These are phyloP conservation scores for Xylaria telfairii DNA, from an alignment of 495 filamentous ascomycete genomes.

Conservation along the genomic window DNA sequence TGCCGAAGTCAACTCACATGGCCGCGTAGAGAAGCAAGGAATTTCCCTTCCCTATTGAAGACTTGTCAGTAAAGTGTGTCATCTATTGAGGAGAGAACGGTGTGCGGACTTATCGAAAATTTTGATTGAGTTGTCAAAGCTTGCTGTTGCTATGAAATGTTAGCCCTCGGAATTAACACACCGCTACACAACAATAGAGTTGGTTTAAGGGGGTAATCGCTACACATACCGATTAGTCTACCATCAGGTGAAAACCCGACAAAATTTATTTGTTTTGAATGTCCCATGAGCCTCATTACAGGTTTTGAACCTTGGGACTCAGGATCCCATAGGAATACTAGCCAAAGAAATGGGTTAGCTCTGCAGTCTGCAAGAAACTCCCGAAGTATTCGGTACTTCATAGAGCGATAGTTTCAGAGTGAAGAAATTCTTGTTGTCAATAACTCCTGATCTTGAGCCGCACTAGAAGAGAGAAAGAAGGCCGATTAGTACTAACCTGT, in stretches of 20 bases:
- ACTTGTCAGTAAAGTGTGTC: constrained; percentile 23
- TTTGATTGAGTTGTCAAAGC: constrained; percentile 93
- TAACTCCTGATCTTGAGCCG: background rate
- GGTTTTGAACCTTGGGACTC: constrained; percentile 75
- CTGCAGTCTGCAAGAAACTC: background rate
- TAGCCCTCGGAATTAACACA: background rate
- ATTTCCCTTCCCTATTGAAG: constrained; percentile 65
- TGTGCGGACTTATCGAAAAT: constrained; percentile 74
- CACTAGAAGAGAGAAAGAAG: background rate
- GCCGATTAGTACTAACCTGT: constrained; percentile 49
- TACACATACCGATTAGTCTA: constrained; percentile 61
- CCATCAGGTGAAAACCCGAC: constrained; percentile 93
- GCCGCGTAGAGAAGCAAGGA: constrained; percentile 83
- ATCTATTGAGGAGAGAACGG: background rate
- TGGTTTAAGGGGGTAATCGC: background rate
- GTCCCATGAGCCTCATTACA: constrained; percentile 83
- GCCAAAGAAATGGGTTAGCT: constrained; percentile 1
- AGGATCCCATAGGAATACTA: constrained; percentile 94
- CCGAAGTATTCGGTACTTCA: background rate
- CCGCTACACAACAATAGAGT: too few relatives aligned
- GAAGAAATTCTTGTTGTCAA: background rate
- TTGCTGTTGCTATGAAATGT: constrained; percentile 65
- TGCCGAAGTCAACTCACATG: constrained; percentile 59
- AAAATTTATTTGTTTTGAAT: constrained; percentile 96
- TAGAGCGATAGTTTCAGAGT: too few relatives aligned